A percentile compares a stretch with the other conserved stretches of the same genome.
Conservation (phyloP, 73 alveolate genomes). For the Vitrella brassicaformis region DNA sequence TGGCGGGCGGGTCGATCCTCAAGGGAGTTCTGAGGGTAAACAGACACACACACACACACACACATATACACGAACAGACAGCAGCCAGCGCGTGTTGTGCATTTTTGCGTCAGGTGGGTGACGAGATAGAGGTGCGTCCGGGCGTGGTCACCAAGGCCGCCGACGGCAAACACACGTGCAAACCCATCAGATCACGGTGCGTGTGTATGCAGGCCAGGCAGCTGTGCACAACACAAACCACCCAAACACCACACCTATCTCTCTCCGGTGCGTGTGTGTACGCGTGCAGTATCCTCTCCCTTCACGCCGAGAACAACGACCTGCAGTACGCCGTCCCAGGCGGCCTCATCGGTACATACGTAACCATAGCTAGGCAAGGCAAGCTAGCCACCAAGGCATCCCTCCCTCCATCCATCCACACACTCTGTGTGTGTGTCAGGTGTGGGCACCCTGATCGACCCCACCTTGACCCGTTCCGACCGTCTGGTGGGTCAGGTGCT, state of each 20-base stretch:
- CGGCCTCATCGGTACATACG: slow-evolving; percentile 86
- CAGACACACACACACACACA: too few species aligned
- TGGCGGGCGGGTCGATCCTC: slow-evolving; percentile 96
- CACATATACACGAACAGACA: too few species aligned
- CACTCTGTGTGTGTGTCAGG: background rate
- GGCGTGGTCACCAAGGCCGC: slow-evolving; percentile 78
- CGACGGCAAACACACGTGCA: slow-evolving; percentile 51
- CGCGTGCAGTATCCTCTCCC: slow-evolving; percentile 44
- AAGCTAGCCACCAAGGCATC: too few species aligned
- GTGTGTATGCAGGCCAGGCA: slow-evolving; percentile 16
- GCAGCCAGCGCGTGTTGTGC: too few species aligned
- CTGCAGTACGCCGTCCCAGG: slow-evolving; percentile 98
- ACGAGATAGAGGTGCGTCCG: slow-evolving; percentile 55
- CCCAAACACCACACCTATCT: too few species aligned
- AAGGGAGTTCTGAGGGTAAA: slow-evolving; percentile 84
- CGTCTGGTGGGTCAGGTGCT: slow-evolving; percentile 86
- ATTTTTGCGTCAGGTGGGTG: background rate
- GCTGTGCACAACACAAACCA: slow-evolving; percentile 10
- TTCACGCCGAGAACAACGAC: slow-evolving; percentile 89
- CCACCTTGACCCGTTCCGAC: slow-evolving; percentile 79
- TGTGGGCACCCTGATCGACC: slow-evolving; percentile 94
- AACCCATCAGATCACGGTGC: slow-evolving; percentile 64
- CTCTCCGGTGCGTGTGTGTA: too few species aligned
- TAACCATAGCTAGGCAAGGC: too few species aligned
- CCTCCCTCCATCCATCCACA: too few species aligned